phyloP scores from a whole-genome alignment of 2,329 filamentous ascomycete species.

The Beauveria rudraprayagi region DNA sequence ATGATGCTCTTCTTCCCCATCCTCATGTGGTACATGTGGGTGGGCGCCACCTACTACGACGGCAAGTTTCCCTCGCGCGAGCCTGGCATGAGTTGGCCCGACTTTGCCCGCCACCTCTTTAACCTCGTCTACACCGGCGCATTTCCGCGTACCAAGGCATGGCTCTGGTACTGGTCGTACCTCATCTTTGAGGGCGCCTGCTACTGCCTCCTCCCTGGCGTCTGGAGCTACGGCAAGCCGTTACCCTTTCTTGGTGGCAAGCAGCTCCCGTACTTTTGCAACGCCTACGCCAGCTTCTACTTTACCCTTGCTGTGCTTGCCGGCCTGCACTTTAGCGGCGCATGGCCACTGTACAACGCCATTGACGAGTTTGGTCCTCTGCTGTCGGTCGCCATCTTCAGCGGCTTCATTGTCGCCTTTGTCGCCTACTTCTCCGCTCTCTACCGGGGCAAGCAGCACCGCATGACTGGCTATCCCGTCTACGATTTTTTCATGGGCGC shows the following conservation, averaged over 20 bases:
- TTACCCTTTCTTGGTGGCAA: conserved; percentile 74
- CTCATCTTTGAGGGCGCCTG: conserved; percentile 75
- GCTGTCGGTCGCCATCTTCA: conserved; percentile 86
- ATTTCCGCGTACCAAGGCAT: conserved; percentile 74
- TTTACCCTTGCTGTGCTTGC: conserved; percentile 65
- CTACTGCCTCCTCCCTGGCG: conserved; percentile 80
- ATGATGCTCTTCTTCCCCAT: conserved; percentile 93
- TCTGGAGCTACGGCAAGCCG: conserved; percentile 82
- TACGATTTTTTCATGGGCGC: conserved; percentile 95
- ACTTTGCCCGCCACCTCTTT: conserved; percentile 66
- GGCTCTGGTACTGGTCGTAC: conserved; percentile 92
- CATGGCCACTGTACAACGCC: conserved; percentile 85
- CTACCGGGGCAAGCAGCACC: conserved; percentile 72
- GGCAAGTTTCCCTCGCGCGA: conserved; percentile 67
- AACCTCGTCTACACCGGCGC: conserved; percentile 73
- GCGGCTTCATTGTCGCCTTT: conserved; percentile 75
- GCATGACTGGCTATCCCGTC: conserved; percentile 79
- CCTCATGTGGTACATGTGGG: conserved; percentile 99
- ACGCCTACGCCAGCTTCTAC: conserved; percentile 80
- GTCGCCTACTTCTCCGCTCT: conserved; percentile 82
- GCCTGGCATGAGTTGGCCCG: conserved; percentile 55
- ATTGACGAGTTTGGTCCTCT: conserved; percentile 93
- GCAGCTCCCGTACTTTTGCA: conserved; percentile 92
- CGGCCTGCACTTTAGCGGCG: conserved; percentile 69
- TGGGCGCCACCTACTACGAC: conserved; percentile 86